A percentile compares a stretch with the other conserved stretches of the same genome.
Evolutionary conservation across 345 rosid species (phyloP).

Genomic region (Rhodomyrtus tomentosa): DNA sequence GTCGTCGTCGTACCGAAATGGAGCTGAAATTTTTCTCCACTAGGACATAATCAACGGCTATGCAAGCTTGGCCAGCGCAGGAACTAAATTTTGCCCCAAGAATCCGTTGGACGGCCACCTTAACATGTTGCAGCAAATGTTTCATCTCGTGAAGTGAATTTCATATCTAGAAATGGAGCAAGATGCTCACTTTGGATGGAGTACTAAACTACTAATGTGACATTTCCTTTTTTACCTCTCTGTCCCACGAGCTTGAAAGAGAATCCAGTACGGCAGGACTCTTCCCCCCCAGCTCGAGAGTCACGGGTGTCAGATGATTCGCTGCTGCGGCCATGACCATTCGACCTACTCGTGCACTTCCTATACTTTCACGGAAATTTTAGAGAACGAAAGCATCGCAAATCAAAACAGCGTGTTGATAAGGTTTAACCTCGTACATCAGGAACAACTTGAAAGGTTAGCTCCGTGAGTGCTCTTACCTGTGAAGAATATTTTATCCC

Average conservation of each 20-base stretch:
- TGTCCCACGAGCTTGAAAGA: slow-evolving; percentile 32
- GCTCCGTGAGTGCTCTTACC: slow-evolving; percentile 13
- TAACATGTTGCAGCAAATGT: not conserved
- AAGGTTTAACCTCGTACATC: not conserved
- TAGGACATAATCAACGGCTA: slow-evolving; percentile 59
- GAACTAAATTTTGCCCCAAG: slow-evolving; percentile 51
- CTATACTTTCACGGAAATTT: not conserved
- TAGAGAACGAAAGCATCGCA: not conserved
- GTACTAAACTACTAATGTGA: not conserved
- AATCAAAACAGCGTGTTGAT: not conserved
- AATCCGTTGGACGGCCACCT: slow-evolving; percentile 61
- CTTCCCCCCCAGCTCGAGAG: slow-evolving; percentile 79
- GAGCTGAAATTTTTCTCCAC: slow-evolving; percentile 35
- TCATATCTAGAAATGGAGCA: not conserved
- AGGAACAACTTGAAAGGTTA: not conserved
- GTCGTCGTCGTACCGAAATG: not conserved
- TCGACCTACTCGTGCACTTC: slow-evolving; percentile 57
- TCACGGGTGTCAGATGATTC: slow-evolving; percentile 61
- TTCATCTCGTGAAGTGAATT: not conserved
- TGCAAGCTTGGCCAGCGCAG: slow-evolving; percentile 83
- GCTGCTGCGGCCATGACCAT: slow-evolving; percentile 65
- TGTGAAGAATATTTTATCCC: slow-evolving; percentile 77
- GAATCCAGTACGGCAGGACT: slow-evolving; percentile 72
- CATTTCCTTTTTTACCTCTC: slow-evolving; percentile 17
- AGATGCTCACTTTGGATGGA: not conserved